A percentile compares a stretch with the other conserved stretches of the same genome.
phyloP scores from a whole-genome alignment of 345 rosid genomes.

The Erysimum cheiranthoides region DNA sequence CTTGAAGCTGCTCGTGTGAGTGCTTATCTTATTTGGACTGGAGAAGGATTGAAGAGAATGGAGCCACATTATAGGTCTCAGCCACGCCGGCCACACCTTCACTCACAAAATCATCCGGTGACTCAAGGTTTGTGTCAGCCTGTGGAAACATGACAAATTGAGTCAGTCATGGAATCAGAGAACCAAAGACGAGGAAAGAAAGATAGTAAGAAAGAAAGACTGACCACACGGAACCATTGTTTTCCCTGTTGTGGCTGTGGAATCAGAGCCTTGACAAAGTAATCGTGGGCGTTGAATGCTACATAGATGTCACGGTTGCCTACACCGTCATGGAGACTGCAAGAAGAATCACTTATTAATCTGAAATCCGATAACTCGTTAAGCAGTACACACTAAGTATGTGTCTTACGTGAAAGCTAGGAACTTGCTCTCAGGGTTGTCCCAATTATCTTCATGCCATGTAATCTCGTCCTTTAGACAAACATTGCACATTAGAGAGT shows the following conservation, averaged over 20 bases:
- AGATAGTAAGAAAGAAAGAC: constrained; percentile 37
- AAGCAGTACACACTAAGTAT: neutral
- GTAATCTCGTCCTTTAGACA: constrained; percentile 75
- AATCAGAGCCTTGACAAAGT: constrained; percentile 63
- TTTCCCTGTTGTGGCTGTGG: constrained; percentile 64
- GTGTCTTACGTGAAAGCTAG: constrained; percentile 86
- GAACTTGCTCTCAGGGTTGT: constrained; percentile 83
- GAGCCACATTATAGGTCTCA: constrained; percentile 64
- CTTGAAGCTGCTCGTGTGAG: constrained; percentile 24
- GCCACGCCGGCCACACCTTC: constrained; percentile 69
- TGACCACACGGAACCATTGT: constrained; percentile 87
- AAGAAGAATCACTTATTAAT: constrained; percentile 26
- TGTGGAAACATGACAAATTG: constrained; percentile 40
- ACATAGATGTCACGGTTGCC: constrained; percentile 63
- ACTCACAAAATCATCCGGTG: constrained; percentile 67
- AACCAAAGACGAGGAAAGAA: constrained; percentile 18
- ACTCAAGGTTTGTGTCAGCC: constrained; percentile 81
- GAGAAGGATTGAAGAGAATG: constrained; percentile 74
- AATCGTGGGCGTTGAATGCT: constrained; percentile 85
- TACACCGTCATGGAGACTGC: constrained; percentile 73
- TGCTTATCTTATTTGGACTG: constrained; percentile 57
- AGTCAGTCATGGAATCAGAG: constrained; percentile 6
- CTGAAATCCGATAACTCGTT: neutral
- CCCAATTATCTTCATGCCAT: constrained; percentile 97
- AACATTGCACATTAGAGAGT: constrained; percentile 14